phyloP scores from a whole-genome alignment of 1,284 basidiomycete genomes.

The Earliella scabrosa region DNA sequence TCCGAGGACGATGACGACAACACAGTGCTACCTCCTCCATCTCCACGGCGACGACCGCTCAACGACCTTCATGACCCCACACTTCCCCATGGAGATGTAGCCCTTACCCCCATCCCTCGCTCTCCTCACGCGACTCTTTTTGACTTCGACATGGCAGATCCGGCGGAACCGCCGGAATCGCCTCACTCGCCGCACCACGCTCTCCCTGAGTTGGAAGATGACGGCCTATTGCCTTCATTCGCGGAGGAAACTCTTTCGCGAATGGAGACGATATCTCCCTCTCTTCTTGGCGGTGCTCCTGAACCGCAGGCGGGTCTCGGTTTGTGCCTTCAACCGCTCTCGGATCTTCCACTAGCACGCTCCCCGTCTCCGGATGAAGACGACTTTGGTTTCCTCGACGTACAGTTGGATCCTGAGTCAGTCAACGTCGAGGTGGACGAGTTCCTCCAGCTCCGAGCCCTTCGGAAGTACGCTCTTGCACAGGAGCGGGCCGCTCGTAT shows the following conservation, averaged over 20 bases:
- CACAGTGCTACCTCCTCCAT: slow-evolving; percentile 13
- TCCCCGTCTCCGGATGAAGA: slow-evolving; percentile 54
- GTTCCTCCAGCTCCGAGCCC: slow-evolving; percentile 38
- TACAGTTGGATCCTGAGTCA: slow-evolving; percentile 44
- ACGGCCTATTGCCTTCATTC: slow-evolving; percentile 1
- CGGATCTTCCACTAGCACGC: slow-evolving; percentile 40
- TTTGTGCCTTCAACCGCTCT: slow-evolving; percentile 27
- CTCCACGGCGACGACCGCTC: slow-evolving; percentile 21
- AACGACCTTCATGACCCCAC: slow-evolving; percentile 20
- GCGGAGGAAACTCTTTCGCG: background rate
- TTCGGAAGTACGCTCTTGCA: slow-evolving; percentile 43
- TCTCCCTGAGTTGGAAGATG: slow-evolving; percentile 20
- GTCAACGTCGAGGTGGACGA: slow-evolving; percentile 34
- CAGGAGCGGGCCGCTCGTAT: slow-evolving; percentile 45
- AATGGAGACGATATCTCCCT: slow-evolving; percentile 23
- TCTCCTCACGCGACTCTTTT: slow-evolving; percentile 20
- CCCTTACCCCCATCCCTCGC: slow-evolving; percentile 25
- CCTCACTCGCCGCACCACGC: slow-evolving; percentile 20
- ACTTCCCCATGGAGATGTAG: slow-evolving; percentile 18
- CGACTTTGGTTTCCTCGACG: slow-evolving; percentile 38
- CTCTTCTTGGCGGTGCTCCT: slow-evolving; percentile 20
- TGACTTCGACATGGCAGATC: slow-evolving; percentile 19
- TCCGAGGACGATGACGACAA: slow-evolving; percentile 22
- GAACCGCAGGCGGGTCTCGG: slow-evolving; percentile 27
- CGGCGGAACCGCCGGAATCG: slow-evolving; percentile 10